These are phyloP conservation scores for Cordia subcordata DNA, from an alignment of 257 asterid genomes.

Conservation along the genomic window DNA sequence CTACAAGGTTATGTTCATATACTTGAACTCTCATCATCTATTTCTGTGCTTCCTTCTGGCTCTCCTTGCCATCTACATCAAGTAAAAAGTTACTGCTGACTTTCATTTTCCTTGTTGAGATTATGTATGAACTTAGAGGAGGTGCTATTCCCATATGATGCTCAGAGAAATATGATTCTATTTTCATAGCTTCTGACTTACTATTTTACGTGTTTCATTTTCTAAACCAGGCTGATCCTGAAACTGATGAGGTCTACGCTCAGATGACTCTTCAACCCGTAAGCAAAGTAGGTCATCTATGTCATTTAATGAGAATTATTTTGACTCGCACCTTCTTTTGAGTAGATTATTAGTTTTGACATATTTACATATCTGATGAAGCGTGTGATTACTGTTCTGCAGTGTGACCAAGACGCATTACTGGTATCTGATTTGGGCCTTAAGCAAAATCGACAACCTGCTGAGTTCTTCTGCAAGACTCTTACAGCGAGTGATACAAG, in stretches of 20 bases:
- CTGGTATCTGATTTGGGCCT: conserved; percentile 79
- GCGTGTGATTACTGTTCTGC: conserved; percentile 17
- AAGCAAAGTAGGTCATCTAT: conserved; percentile 38
- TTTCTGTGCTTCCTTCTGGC: too few relatives aligned
- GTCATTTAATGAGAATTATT: conserved; percentile 1
- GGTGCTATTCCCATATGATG: too few relatives aligned
- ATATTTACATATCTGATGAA: not conserved
- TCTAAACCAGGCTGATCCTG: conserved; percentile 74
- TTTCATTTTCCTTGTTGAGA: too few relatives aligned
- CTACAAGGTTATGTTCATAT: too few relatives aligned
- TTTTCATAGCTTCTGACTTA: not conserved
- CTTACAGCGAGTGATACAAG: conserved; percentile 98
- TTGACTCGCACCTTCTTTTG: not conserved
- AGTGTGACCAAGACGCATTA: conserved; percentile 88
- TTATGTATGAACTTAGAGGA: too few relatives aligned
- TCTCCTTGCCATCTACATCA: too few relatives aligned
- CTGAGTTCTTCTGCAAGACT: conserved; percentile 94
- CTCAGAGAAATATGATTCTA: too few relatives aligned
- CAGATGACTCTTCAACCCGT: conserved; percentile 99
- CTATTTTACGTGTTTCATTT: not conserved
- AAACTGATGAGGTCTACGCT: conserved; percentile 96
- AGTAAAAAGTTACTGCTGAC: too few relatives aligned
- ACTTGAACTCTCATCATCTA: too few relatives aligned
- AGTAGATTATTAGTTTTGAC: not conserved
- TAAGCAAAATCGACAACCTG: conserved; percentile 73